Evolutionary conservation across 1,284 basidiomycete species (phyloP).

Genomic region (Cystobasidiaceae sp.): DNA sequence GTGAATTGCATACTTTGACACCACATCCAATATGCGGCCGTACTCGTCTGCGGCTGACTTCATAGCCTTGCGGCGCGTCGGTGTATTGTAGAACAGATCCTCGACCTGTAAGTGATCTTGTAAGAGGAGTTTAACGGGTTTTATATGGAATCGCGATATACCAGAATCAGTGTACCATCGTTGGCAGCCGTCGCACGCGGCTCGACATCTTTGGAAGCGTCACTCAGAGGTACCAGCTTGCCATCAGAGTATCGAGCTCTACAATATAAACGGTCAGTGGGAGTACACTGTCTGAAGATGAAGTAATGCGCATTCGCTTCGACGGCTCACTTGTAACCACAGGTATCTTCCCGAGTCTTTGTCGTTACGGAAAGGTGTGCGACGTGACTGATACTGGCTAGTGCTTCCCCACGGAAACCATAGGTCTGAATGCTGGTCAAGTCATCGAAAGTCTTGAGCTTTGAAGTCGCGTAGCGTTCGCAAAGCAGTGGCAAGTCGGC

Average conservation of each 20-base stretch:
- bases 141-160: slow-evolving; percentile 46
- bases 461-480: slow-evolving; percentile 93
- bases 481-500: slow-evolving; percentile 83
- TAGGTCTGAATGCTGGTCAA: slow-evolving; percentile 81
- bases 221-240: slow-evolving; percentile 60
- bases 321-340: slow-evolving; percentile 81
- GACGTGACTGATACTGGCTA: slow-evolving; percentile 94
- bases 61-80: slow-evolving; percentile 78
- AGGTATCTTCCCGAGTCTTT: slow-evolving; percentile 70
- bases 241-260: slow-evolving; percentile 80
- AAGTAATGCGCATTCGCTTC: neutral
- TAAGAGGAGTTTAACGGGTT: neutral
- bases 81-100: slow-evolving; percentile 92
- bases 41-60: slow-evolving; percentile 88
- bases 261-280: neutral
- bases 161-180: slow-evolving; percentile 84
- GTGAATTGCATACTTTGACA: slow-evolving; percentile 92
- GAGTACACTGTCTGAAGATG: neutral
- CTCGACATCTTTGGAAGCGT: slow-evolving; percentile 59
- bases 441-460: slow-evolving; percentile 81
- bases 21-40: slow-evolving; percentile 79
- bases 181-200: slow-evolving; percentile 89
- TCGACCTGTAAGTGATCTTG: slow-evolving; percentile 60
- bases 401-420: slow-evolving; percentile 94
- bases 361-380: slow-evolving; percentile 82